Conservation (phyloP, 1,284 basidiomycete species). For the Irpex sp. region DNA sequence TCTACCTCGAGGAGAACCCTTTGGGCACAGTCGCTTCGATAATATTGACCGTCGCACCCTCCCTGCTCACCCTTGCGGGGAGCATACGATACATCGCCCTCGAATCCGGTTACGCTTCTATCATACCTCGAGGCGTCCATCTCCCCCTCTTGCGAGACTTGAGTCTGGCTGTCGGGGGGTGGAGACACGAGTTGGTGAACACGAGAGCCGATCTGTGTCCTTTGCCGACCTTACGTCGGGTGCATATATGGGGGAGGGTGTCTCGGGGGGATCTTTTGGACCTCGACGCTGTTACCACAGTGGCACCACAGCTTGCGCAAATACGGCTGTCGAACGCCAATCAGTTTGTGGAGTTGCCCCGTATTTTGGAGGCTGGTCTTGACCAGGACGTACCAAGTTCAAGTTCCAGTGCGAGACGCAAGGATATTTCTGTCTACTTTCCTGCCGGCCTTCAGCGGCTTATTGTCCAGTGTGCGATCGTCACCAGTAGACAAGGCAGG, state of each 20-base stretch:
- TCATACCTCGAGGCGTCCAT: background rate
- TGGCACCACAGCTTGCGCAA: background rate
- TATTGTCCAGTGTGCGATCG: no score
- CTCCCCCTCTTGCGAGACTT: background rate
- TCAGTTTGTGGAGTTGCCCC: background rate
- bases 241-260: background rate
- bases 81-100: background rate
- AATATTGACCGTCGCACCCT: background rate
- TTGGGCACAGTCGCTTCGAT: background rate
- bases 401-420: no score
- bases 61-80: background rate
- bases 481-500: no score
- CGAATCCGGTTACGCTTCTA: background rate
- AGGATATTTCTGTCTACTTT: no score
- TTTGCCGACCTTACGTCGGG: background rate
- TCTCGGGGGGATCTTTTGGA: background rate
- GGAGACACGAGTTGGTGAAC: background rate
- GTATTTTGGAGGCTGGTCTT: no score
- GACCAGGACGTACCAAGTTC: no score
- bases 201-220: background rate
- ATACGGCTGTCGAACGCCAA: background rate
- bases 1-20: background rate
- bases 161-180: background rate
- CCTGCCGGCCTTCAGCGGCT: no score
- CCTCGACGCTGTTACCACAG: background rate